A percentile compares a stretch with the other conserved stretches of the same genome.
phyloP scores from a whole-genome alignment of 2,329 filamentous ascomycete genomes.

The Talaromyces sp. region DNA sequence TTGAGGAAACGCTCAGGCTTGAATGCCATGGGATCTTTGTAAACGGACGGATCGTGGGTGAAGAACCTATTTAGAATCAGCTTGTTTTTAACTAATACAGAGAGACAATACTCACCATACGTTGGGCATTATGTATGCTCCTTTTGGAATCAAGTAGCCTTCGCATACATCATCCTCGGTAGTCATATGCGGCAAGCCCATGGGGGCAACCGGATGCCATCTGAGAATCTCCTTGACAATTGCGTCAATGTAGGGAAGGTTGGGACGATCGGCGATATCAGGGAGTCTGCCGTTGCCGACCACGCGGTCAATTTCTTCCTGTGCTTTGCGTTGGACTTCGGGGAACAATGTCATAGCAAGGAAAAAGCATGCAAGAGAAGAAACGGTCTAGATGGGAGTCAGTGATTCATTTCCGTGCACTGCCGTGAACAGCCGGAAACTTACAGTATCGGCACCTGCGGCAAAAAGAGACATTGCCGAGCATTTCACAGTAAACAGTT shows the following conservation, averaged over 20 bases:
- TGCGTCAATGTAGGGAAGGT: constrained; percentile 26
- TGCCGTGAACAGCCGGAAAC: constrained; percentile 2
- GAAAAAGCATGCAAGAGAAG: constrained; percentile 40
- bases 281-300: constrained; percentile 24
- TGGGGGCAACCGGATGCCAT: constrained; percentile 22
- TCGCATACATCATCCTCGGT: constrained; percentile 18
- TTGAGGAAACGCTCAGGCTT: constrained; percentile 40
- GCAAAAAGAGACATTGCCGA: constrained; percentile 38
- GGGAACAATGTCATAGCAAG: constrained; percentile 51
- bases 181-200: constrained; percentile 20
- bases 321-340: constrained; percentile 47
- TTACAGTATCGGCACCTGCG: constrained; percentile 39
- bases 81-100: not conserved
- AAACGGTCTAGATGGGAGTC: constrained; percentile 33
- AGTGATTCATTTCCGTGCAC: not conserved
- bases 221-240: constrained; percentile 26
- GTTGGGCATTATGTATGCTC: constrained; percentile 25
- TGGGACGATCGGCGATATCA: constrained; percentile 29
- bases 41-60: constrained; percentile 33
- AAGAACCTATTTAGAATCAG: constrained; percentile 27
- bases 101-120: constrained; percentile 21
- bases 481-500: constrained; percentile 37
- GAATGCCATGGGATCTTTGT: constrained; percentile 35
- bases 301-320: constrained; percentile 34
- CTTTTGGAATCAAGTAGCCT: constrained; percentile 23